Conservation (phyloP, 2,329 filamentous ascomycete species). For the Lomentospora prolificans region DNA sequence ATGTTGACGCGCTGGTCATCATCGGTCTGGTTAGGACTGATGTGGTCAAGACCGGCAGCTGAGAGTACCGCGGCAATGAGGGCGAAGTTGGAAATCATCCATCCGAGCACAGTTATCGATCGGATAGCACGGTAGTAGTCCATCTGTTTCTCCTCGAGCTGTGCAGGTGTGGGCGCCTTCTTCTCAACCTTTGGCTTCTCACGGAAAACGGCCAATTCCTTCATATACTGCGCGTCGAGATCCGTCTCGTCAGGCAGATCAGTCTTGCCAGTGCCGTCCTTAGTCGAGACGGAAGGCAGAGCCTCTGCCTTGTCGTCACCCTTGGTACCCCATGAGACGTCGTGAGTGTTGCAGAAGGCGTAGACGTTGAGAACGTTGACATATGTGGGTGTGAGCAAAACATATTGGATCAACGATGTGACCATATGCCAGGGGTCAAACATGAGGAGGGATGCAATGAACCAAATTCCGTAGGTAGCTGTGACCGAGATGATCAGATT, state of each 20-base stretch:
- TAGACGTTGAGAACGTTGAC: slow-evolving; percentile 99
- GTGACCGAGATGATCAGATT: slow-evolving; percentile 86
- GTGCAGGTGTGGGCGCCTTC: slow-evolving; percentile 42
- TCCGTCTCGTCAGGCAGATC: slow-evolving; percentile 93
- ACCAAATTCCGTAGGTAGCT: slow-evolving; percentile 88
- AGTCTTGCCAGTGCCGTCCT: slow-evolving; percentile 83
- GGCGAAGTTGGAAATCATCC: slow-evolving; percentile 95
- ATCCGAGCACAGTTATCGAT: slow-evolving; percentile 80
- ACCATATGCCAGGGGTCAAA: slow-evolving; percentile 99
- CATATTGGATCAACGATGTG: slow-evolving; percentile 90
- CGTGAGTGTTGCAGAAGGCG: slow-evolving; percentile 96
- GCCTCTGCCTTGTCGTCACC: slow-evolving; percentile 94
- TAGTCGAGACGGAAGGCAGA: slow-evolving; percentile 77
- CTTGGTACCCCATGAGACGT: slow-evolving; percentile 97
- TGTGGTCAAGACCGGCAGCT: slow-evolving; percentile 68
- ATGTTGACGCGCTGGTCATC: slow-evolving; percentile 56
- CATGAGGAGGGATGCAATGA: slow-evolving; percentile 85
- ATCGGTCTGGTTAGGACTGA: slow-evolving; percentile 35
- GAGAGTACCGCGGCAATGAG: slow-evolving; percentile 79
- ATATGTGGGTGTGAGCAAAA: slow-evolving; percentile 89
- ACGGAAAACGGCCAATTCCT: slow-evolving; percentile 65
- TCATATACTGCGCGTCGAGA: slow-evolving; percentile 88
- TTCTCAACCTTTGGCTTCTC: slow-evolving; percentile 66
- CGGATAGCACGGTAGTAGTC: slow-evolving; percentile 98
- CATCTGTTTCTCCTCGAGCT: slow-evolving; percentile 73